Evolutionary conservation across 495 filamentous ascomycete genomes (phyloP), one percentile per base, ranked within the genome.

Genomic region (Lasiosphaeria miniovina): DNA sequence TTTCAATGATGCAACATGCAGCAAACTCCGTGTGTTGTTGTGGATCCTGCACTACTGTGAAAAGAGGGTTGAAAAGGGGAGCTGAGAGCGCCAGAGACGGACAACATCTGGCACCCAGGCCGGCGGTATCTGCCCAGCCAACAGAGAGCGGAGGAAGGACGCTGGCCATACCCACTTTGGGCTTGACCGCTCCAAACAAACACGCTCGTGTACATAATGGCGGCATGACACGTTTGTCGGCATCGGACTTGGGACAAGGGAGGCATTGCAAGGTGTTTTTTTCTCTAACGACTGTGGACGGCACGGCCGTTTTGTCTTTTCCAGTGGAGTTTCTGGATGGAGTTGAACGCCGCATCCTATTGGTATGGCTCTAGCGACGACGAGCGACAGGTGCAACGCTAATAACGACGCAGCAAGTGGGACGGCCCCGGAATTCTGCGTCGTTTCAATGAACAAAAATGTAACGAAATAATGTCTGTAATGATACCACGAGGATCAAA

Each of bases 141-240:
- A 36, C 41, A 6, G 36, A 49, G 34, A 36, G 10, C 50, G 33
- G 32, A 54, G 52, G 49, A 38, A 57, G 9, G 15, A 33, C 36
- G 32, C 41, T n/a, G 7, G 56, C 34, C 45, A 53, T 52, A 59
- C 49, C 57, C 46, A 57, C 45, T 48, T 52, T 36, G 52, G 58
- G 51, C 24, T 32, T 60, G 12, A 60, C 58, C 58, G 58, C 58
- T 45, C 36, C n/a, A 36, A 41, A 49, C 51, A 14, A 48, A 60
- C 43, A 60, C 58, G 49, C 34, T 49, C 36, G 49, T 60, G 57
- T 60, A 60, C 41, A 45, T 50, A 55, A 60, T 60, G 51, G 49
- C 58, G 58, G 54, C 58, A 53, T 60, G 52, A 60, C 12, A 46
- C 12, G 36, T 60, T 24, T 48, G 38, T 55, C 52, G 58, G 24